Conservation (phyloP, 2,329 filamentous ascomycete species). For the Phoma sp. region DNA sequence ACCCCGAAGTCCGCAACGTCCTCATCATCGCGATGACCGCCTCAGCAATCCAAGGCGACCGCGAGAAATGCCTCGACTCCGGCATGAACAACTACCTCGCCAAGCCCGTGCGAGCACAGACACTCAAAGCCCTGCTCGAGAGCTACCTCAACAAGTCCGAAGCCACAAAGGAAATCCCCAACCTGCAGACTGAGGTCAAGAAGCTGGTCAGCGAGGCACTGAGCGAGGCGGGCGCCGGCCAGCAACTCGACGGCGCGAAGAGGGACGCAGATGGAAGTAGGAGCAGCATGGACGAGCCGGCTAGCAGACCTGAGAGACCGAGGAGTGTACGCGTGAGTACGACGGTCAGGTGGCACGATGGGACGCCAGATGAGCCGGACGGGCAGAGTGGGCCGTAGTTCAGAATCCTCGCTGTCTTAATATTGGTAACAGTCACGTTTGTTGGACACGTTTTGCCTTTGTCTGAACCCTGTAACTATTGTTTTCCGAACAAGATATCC, state of each 20-base stretch:
- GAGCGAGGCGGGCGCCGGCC: slow-evolving; percentile 23
- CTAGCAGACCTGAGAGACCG: slow-evolving; percentile 1
- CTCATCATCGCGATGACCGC: slow-evolving; percentile 99
- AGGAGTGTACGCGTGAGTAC: slow-evolving; percentile 14
- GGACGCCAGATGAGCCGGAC: not conserved
- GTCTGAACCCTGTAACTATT: too few relatives aligned
- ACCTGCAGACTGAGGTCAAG: slow-evolving; percentile 55
- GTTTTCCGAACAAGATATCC: too few relatives aligned
- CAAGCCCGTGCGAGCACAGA: slow-evolving; percentile 89
- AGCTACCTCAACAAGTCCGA: slow-evolving; percentile 64
- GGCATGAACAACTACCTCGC: slow-evolving; percentile 98
- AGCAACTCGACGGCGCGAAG: slow-evolving; percentile 2
- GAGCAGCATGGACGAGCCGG: not conserved
- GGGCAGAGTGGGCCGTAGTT: not conserved
- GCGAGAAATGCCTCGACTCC: slow-evolving; percentile 92
- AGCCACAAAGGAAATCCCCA: slow-evolving; percentile 42
- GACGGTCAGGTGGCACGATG: slow-evolving; percentile 13
- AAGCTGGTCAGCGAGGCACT: slow-evolving; percentile 49
- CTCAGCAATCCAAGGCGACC: slow-evolving; percentile 89
- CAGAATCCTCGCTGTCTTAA: not conserved
- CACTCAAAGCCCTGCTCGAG: slow-evolving; percentile 83
- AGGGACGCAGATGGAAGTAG: not conserved
- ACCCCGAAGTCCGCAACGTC: slow-evolving; percentile 78
- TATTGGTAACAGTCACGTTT: too few relatives aligned
- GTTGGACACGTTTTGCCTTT: too few relatives aligned